Evolutionary conservation across 1,284 basidiomycete species (phyloP), one percentile per base, ranked within the genome.

Genomic region (Marasmius oreades): DNA sequence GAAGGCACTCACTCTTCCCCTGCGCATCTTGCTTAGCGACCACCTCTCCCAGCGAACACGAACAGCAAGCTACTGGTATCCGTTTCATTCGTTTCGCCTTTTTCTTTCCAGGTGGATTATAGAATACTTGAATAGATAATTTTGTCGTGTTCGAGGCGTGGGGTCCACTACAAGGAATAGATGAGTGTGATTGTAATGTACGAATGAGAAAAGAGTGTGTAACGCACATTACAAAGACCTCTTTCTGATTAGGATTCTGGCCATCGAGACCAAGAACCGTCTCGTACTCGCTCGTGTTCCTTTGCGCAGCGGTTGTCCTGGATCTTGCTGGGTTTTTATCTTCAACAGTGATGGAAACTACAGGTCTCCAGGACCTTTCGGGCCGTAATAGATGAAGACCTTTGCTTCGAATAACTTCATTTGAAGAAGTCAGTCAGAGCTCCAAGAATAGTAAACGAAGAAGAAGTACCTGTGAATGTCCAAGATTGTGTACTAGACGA

Each of bases 211-310:
- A 14, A 5, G 37, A 57, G 46, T 12, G 18, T 11, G 52, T 3
- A 14, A 74, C 81, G 57, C 64, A 86, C 86, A 88, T 71, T 20
- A 69, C 60, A 56, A 84, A 77, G 0, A 68, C 68, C 1, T 77
- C 70, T 61, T 81, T 85, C 51, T 82, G 69, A 63, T 88, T 88
- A 0, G 84, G 78, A 58, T 85, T 86, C 63, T 88, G 86, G 0
- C 87, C 86, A 54, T 89, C 85, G 22, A 72, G 73, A 0, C 86
- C 87, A 2, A 89, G 78, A 14, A 73, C 67, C 14, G 80, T 72
- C 61, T 88, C 86, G 58, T 81, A 76, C 20, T 1, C 58, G 58
- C 18, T 77, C 73, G 22, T 77, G 72, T 3, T 72, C 31, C 8
- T 18, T 1, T 5, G 8, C 20, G 16, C 39, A n/a, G 10, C 39